A percentile compares a stretch with the other conserved stretches of the same genome.
These are phyloP conservation scores for Tylopilus intermedius DNA, from an alignment of 768 basidiomycete genomes.

Conservation along the genomic window DNA sequence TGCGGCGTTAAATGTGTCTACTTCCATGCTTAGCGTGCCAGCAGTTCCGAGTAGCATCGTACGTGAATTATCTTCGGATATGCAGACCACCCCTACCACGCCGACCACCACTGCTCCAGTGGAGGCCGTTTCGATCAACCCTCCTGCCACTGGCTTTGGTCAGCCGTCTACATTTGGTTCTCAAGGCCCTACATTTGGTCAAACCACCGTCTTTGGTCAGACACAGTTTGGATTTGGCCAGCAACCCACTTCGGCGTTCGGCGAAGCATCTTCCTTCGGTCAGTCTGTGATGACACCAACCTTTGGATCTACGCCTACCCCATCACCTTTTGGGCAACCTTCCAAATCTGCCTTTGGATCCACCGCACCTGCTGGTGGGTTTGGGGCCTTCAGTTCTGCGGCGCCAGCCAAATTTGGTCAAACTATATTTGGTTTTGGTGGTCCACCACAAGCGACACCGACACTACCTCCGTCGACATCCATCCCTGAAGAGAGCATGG, in stretches of 20 bases:
- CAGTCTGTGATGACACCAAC: constrained; percentile 5
- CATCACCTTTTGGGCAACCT: constrained; percentile 20
- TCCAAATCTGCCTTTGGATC: constrained; percentile 21
- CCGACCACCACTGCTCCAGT: constrained; percentile 16
- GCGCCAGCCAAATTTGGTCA: constrained; percentile 32
- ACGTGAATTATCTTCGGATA: constrained; percentile 29
- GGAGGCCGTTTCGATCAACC: constrained; percentile 26
- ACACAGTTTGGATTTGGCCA: constrained; percentile 12
- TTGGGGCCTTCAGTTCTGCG: constrained; percentile 31
- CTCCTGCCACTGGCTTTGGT: constrained; percentile 32
- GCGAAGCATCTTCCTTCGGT: constrained; percentile 21
- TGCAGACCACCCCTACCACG: constrained; percentile 26
- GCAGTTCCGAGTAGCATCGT: constrained; percentile 19
- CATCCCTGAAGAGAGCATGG: constrained; percentile 30
- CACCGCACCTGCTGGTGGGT: constrained; percentile 14
- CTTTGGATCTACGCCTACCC: constrained; percentile 14
- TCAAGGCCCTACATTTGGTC: constrained; percentile 30
- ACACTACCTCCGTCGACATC: constrained; percentile 1
- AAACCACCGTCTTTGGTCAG: constrained; percentile 24
- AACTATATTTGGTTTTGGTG: constrained; percentile 22
- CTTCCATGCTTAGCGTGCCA: not conserved
- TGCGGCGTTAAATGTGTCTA: constrained; percentile 14
- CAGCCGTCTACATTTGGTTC: constrained; percentile 27
- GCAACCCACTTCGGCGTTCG: constrained; percentile 23
- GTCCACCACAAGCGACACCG: constrained; percentile 6